Conservation (phyloP, 2,329 filamentous ascomycete genomes). For the Delphinella strobiligena region DNA sequence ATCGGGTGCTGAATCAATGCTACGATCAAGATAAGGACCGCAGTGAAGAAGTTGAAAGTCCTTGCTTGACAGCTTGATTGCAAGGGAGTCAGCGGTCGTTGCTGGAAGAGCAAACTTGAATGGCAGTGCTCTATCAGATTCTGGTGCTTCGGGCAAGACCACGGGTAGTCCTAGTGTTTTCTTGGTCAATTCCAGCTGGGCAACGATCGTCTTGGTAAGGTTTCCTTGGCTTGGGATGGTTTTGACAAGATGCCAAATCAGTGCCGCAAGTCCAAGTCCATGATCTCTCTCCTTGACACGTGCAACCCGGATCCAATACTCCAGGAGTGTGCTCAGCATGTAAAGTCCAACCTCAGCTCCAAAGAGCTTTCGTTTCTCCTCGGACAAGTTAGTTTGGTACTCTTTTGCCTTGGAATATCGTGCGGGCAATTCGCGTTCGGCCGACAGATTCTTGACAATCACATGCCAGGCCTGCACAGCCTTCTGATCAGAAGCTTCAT, state of each 20-base stretch:
- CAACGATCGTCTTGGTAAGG: slow-evolving; percentile 30
- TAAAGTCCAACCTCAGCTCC: slow-evolving; percentile 37
- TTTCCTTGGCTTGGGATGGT: slow-evolving; percentile 25
- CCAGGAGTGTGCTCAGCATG: slow-evolving; percentile 36
- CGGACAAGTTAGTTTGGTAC: slow-evolving; percentile 33
- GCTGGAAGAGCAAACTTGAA: slow-evolving; percentile 30
- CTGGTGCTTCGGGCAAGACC: slow-evolving; percentile 18
- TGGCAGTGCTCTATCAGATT: slow-evolving; percentile 28
- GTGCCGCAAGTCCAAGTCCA: slow-evolving; percentile 29
- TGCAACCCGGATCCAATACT: slow-evolving; percentile 35
- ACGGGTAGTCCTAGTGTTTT: slow-evolving; percentile 28
- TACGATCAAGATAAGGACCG: slow-evolving; percentile 64
- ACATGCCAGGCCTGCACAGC: slow-evolving; percentile 33
- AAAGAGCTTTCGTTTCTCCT: slow-evolving; percentile 26
- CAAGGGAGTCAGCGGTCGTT: slow-evolving; percentile 14
- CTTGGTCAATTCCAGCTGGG: slow-evolving; percentile 23
- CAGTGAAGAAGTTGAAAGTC: slow-evolving; percentile 58
- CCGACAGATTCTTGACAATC: slow-evolving; percentile 35
- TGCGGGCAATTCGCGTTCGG: slow-evolving; percentile 28
- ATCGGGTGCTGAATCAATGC: slow-evolving; percentile 56
- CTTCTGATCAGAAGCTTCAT: slow-evolving; percentile 27
- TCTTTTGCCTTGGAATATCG: slow-evolving; percentile 39
- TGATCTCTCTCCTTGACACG: slow-evolving; percentile 20
- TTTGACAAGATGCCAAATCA: slow-evolving; percentile 34
- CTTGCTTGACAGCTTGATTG: slow-evolving; percentile 28